phyloP scores from a whole-genome alignment of 768 basidiomycete species.

The Termitomyces sp. region DNA sequence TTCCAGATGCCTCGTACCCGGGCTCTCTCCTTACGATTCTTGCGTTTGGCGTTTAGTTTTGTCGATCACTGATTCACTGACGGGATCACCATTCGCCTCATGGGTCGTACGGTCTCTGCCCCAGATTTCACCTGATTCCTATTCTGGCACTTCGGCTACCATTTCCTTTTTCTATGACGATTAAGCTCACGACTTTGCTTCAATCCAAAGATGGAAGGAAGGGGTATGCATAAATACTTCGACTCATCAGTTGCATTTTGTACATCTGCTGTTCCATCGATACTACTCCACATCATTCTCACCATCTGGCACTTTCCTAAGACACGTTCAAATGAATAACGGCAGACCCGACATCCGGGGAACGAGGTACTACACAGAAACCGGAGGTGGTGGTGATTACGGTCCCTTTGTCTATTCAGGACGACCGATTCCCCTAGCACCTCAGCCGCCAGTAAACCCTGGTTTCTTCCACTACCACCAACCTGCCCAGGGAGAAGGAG shows the following conservation, averaged over 20 bases:
- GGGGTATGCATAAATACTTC: slow-evolving; percentile 1
- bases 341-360: background rate
- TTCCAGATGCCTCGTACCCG: background rate
- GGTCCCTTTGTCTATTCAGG: background rate
- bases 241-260: background rate
- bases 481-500: background rate
- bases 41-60: background rate
- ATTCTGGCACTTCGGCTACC: background rate
- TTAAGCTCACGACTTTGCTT: background rate
- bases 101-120: background rate
- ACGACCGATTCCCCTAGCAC: background rate
- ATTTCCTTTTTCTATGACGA: background rate
- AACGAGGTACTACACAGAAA: background rate
- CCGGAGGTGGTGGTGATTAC: background rate
- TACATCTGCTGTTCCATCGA: background rate
- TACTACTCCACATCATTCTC: background rate
- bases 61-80: background rate
- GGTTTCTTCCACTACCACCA: background rate
- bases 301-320: background rate
- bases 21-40: background rate
- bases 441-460: background rate
- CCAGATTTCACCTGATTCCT: background rate
- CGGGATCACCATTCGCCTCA: slow-evolving; percentile 3
- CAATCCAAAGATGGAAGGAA: background rate
- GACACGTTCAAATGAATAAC: background rate